Conservation (phyloP, 805 yeast species). For the Pichia rugopelliculosa region DNA sequence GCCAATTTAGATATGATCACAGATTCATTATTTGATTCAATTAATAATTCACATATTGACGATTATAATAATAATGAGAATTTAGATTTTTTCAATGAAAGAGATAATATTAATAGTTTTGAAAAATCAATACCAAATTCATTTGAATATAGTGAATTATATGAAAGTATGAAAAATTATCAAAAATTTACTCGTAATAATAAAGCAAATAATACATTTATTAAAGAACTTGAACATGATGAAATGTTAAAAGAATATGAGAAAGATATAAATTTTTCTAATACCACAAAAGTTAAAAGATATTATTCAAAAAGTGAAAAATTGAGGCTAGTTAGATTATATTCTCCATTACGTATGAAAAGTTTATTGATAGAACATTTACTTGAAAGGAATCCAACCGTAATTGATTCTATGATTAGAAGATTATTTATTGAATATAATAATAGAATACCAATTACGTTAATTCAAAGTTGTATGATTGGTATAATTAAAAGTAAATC, state of each 20-base stretch:
- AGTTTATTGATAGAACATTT: conserved; percentile 14
- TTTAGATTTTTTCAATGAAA: neutral
- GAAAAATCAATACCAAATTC: conserved; percentile 6
- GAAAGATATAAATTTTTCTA: neutral
- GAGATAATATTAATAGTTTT: neutral
- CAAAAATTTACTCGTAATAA: neutral
- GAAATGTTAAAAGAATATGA: neutral
- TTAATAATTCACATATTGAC: neutral
- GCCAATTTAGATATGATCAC: conserved; percentile 1
- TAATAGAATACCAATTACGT: conserved; percentile 17
- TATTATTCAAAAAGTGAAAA: neutral
- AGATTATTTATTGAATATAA: conserved; percentile 18
- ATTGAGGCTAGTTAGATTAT: conserved; percentile 10
- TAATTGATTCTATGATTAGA: conserved; percentile 11
- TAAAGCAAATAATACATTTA: neutral
- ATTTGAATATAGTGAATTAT: conserved; percentile 10
- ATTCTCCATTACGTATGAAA: conserved; percentile 16
- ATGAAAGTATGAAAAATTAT: conserved; percentile 9
- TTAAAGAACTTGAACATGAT: neutral
- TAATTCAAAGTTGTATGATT: conserved; percentile 22
- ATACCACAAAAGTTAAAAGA: neutral
- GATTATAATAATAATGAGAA: neutral
- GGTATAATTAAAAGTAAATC: conserved; percentile 13
- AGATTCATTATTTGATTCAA: conserved; percentile 7
- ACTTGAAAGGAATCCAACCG: conserved; percentile 12